These are phyloP conservation scores for Anthostomella pinea DNA, from an alignment of 2,329 filamentous ascomycete species.

Conservation along the genomic window DNA sequence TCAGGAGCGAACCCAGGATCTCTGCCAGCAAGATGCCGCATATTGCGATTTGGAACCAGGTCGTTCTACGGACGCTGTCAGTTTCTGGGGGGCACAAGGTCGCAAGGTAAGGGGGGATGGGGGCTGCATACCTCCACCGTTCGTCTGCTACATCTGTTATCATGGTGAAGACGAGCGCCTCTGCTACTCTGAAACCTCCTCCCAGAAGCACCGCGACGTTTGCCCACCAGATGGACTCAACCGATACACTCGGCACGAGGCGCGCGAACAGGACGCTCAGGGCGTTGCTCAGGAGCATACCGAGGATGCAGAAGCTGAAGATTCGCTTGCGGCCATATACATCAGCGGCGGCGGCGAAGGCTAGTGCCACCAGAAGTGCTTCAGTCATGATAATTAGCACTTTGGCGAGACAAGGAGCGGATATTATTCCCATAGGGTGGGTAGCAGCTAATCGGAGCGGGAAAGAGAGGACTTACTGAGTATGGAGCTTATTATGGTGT, in stretches of 20 bases:
- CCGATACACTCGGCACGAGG: background rate
- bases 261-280: background rate
- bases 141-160: slow-evolving; percentile 3
- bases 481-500: background rate
- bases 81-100: too few species aligned
- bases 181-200: slow-evolving; percentile 6
- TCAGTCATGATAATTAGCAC: background rate
- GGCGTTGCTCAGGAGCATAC: slow-evolving; percentile 1
- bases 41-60: slow-evolving; percentile 5
- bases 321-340: slow-evolving; percentile 2
- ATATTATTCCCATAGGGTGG: background rate
- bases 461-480: background rate
- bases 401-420: background rate
- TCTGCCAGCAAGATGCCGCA: slow-evolving; percentile 3
- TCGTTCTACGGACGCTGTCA: slow-evolving; percentile 1
- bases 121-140: slow-evolving; percentile 9
- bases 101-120: too few species aligned
- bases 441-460: background rate
- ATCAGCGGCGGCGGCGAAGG: slow-evolving; percentile 4
- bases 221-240: slow-evolving; percentile 2
- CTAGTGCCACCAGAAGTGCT: slow-evolving; percentile 3
- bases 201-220: slow-evolving; percentile 3
- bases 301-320: slow-evolving; percentile 1
- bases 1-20: slow-evolving; percentile 1
- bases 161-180: slow-evolving; percentile 8